phyloP scores from a whole-genome alignment of 1,284 basidiomycete genomes.

The Cutaneotrichosporon cyanovorans region DNA sequence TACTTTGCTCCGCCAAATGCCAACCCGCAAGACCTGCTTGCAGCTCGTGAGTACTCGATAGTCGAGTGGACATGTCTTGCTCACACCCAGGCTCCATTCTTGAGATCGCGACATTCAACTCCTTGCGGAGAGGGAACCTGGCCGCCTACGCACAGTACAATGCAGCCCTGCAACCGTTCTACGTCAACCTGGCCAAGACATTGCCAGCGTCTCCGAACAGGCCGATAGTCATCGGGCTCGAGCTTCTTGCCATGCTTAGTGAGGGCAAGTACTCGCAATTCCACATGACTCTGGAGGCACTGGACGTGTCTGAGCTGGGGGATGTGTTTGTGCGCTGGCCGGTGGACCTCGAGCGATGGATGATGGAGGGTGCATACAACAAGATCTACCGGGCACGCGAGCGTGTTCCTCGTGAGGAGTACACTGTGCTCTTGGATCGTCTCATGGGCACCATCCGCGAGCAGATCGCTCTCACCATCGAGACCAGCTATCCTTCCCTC shows the following conservation, averaged over 20 bases:
- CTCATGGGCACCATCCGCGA: slow-evolving; percentile 44
- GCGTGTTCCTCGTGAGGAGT: slow-evolving; percentile 52
- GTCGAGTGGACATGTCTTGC: neutral
- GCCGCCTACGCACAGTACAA: slow-evolving; percentile 93
- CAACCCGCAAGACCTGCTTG: slow-evolving; percentile 38
- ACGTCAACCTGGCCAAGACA: slow-evolving; percentile 68
- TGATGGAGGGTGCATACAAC: slow-evolving; percentile 98
- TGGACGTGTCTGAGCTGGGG: slow-evolving; percentile 56
- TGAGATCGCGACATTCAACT: slow-evolving; percentile 90
- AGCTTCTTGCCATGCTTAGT: slow-evolving; percentile 87
- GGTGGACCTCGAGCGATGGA: slow-evolving; percentile 86
- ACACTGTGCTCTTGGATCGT: slow-evolving; percentile 41
- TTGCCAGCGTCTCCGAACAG: slow-evolving; percentile 78
- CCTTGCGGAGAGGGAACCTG: slow-evolving; percentile 78
- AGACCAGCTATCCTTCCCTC: slow-evolving; percentile 44
- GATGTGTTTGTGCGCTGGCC: slow-evolving; percentile 78
- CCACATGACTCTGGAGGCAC: slow-evolving; percentile 97
- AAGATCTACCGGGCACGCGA: slow-evolving; percentile 95
- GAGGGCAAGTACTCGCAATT: slow-evolving; percentile 97
- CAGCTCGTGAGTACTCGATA: slow-evolving; percentile 34
- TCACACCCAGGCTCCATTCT: slow-evolving; percentile 77
- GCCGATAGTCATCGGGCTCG: slow-evolving; percentile 81
- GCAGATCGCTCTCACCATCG: slow-evolving; percentile 46
- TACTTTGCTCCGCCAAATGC: slow-evolving; percentile 43
- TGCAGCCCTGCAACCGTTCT: slow-evolving; percentile 84